A percentile compares a stretch with the other conserved stretches of the same genome.
phyloP scores from a whole-genome alignment of 1,284 basidiomycete species.

The Mycena citricolor region DNA sequence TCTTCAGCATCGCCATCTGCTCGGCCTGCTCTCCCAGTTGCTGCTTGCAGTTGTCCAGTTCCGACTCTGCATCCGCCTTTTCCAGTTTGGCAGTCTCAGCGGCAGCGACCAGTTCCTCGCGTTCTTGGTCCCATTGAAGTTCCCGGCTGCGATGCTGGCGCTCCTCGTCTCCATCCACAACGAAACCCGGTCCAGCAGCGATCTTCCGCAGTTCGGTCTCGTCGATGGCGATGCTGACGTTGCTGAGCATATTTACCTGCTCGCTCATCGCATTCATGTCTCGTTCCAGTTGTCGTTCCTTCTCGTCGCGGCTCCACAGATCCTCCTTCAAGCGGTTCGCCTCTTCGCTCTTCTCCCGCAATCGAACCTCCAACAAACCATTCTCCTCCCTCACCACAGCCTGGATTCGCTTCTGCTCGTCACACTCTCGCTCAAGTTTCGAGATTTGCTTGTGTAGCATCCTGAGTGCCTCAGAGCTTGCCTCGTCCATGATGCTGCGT shows the following conservation, averaged over 20 bases:
- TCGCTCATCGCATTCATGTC: conserved; percentile 54
- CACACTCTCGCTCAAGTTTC: conserved; percentile 58
- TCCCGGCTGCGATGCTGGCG: conserved; percentile 41
- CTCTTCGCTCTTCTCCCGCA: conserved; percentile 43
- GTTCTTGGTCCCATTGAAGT: conserved; percentile 51
- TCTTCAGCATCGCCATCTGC: conserved; percentile 50
- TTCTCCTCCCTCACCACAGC: conserved; percentile 43
- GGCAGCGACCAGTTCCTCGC: conserved; percentile 40
- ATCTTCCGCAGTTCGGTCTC: conserved; percentile 44
- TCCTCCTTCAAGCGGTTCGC: conserved; percentile 45
- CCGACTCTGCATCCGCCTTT: conserved; percentile 41
- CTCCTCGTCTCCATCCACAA: conserved; percentile 41
- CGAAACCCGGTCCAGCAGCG: conserved; percentile 37
- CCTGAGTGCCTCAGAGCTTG: conserved; percentile 65
- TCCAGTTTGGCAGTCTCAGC: conserved; percentile 40
- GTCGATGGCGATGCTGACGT: conserved; percentile 42
- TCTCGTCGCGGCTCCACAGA: conserved; percentile 51
- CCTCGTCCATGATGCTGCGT: conserved; percentile 74
- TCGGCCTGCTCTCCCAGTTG: conserved; percentile 45
- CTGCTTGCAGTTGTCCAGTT: conserved; percentile 39
- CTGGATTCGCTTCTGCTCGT: conserved; percentile 35
- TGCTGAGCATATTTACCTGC: conserved; percentile 56
- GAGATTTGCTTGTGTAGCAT: conserved; percentile 65
- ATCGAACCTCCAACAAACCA: conserved; percentile 35
- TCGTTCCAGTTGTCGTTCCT: conserved; percentile 48